These are phyloP conservation scores for Lepiota venenata DNA, from an alignment of 768 basidiomycete species.

Conservation along the genomic window DNA sequence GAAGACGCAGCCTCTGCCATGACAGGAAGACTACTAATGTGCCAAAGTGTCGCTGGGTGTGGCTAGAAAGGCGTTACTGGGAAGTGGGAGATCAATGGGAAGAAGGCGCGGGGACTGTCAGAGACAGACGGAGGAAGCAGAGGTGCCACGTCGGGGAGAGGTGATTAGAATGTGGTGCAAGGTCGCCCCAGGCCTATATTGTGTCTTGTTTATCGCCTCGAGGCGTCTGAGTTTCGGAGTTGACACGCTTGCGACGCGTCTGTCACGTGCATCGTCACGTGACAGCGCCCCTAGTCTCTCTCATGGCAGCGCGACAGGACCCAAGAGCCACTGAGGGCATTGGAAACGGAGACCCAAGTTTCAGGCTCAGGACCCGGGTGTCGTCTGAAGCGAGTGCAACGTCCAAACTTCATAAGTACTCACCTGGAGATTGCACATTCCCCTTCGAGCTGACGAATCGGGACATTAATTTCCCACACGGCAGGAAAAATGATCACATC, in stretches of 20 bases:
- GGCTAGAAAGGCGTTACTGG: not conserved
- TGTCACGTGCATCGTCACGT: constrained; percentile 28
- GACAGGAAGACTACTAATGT: not conserved
- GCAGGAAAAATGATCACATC: not conserved
- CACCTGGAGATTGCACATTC: constrained; percentile 61
- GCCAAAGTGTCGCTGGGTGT: not conserved
- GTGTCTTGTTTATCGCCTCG: constrained; percentile 29
- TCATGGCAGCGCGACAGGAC: not conserved
- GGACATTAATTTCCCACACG: constrained; percentile 19
- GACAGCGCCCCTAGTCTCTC: constrained; percentile 2
- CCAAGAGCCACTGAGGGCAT: constrained; percentile 31
- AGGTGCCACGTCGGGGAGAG: constrained; percentile 8
- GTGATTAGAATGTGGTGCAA: not conserved
- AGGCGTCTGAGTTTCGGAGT: constrained; percentile 27
- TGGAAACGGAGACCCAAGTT: constrained; percentile 36
- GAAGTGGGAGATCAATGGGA: not conserved
- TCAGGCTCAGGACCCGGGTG: too few species aligned
- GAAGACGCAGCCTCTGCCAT: constrained; percentile 14
- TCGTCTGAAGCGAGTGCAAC: constrained; percentile 11
- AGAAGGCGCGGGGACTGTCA: constrained; percentile 1
- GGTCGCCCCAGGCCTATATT: constrained; percentile 15
- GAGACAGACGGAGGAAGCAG: constrained; percentile 4
- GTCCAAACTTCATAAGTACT: too few species aligned
- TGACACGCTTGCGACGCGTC: constrained; percentile 36
- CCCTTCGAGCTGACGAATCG: constrained; percentile 66